Base-by-base conservation (phyloP, 371 early-diverging fungal species). In the Mortierella sp. region DNA sequence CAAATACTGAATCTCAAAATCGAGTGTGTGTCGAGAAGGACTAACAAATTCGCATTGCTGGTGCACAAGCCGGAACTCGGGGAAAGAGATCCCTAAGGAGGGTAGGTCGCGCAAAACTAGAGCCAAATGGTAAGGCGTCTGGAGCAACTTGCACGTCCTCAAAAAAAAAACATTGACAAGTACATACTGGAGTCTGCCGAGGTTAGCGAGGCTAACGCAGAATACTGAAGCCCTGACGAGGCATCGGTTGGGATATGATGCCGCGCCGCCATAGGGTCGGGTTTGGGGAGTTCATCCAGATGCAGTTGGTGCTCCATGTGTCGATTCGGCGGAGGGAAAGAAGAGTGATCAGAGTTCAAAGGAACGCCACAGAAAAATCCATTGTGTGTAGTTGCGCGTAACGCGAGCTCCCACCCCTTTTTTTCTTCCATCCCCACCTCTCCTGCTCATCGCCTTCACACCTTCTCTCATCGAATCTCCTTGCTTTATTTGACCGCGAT, bases 101-200 rank as follows among this genome's bases (percentile, higher is more conserved):
- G 78, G 78, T 38, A 76, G 34, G 38, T 58, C 70, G 13, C 66
- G 70, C 28, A 76, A 38, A 7, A 62, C 78, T 76, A 12, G 38
- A 5, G n/a, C n/a, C 34, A 4, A 34, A 45, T 12, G 13, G 14
- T 34, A 1, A 27, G 42, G 24, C 4, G n/a, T 14, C 28, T 27
- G 7, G 27, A 28, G 26, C 23, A 3, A 7, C 51, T 30, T 8
- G 16, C 21, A 48, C 30, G 4, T 23, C 6, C 5, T 23, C 16
- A 16, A 27, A 42, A 16, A 10, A 3, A 16, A 48, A 24, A 18
- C 34, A 13, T 16, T 28, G 3, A 21, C 39, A 18, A 34, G 12
- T 1, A 13, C 34, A 23, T 65, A 70, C 78, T 55, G 18, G 70
- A 69, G 14, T 65, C 66, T 0, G 66, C 62, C 8, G 66, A 65